Conservation (phyloP, 2,329 filamentous ascomycete species). For the Geosmithia flava region DNA sequence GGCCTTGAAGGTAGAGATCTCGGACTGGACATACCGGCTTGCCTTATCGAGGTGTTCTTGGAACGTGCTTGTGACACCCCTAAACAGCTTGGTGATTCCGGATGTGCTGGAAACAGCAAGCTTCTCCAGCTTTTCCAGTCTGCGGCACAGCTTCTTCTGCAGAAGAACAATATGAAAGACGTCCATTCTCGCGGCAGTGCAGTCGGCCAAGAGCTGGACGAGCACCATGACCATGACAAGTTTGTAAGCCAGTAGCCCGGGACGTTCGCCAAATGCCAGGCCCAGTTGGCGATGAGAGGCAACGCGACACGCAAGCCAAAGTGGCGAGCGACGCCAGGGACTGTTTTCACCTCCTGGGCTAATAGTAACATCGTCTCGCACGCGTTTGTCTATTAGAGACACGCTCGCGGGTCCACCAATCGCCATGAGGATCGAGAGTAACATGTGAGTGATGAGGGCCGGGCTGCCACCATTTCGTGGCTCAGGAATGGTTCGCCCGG, state of each 20-base stretch:
- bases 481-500: constrained; percentile 33
- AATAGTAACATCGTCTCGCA: not conserved
- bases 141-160: not conserved
- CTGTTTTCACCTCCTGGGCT: too few species aligned
- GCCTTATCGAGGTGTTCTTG: not conserved
- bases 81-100: too few species aligned
- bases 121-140: not conserved
- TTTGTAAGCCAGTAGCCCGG: not conserved
- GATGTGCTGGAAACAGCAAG: not conserved
- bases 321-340: not conserved
- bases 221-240: not conserved
- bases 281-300: not conserved
- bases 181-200: not conserved
- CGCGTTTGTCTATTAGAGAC: not conserved
- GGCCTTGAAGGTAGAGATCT: too few species aligned
- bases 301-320: not conserved
- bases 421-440: constrained; percentile 40
- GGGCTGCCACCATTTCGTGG: constrained; percentile 45
- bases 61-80: not conserved
- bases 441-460: constrained; percentile 42
- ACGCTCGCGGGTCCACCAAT: not conserved
- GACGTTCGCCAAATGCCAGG: not conserved
- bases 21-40: too few species aligned
- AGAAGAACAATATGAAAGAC: not conserved
- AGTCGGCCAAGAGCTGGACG: not conserved